Evolutionary conservation across 2,329 filamentous ascomycete genomes (phyloP).

Genomic region (Apiospora rasikravindrae): DNA sequence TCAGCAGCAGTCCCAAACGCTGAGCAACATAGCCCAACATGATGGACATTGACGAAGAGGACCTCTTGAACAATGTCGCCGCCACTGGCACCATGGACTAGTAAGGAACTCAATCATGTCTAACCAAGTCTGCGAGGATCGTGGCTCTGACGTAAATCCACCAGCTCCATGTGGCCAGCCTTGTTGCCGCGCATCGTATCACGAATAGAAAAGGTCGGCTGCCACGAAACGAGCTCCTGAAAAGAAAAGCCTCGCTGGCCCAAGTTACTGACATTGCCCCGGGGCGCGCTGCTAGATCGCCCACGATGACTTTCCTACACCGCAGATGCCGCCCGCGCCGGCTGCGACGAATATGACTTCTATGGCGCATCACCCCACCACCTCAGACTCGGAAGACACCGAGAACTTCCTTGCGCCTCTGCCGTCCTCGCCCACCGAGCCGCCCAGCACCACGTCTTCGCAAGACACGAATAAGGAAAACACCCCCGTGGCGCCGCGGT

Average conservation of each 20-base stretch:
- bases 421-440: slow-evolving; percentile 50
- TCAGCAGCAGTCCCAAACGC: background rate
- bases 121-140: slow-evolving; percentile 18
- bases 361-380: slow-evolving; percentile 41
- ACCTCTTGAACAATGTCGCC: slow-evolving; percentile 53
- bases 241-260: slow-evolving; percentile 15
- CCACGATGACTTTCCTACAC: slow-evolving; percentile 76
- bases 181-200: slow-evolving; percentile 43
- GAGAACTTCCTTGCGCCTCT: slow-evolving; percentile 51
- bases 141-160: slow-evolving; percentile 11
- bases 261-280: slow-evolving; percentile 19
- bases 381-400: slow-evolving; percentile 41
- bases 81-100: slow-evolving; percentile 59
- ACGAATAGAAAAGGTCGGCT: slow-evolving; percentile 57
- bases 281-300: slow-evolving; percentile 63
- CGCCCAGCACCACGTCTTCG: slow-evolving; percentile 45
- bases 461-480: slow-evolving; percentile 75
- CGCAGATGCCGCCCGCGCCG: slow-evolving; percentile 55
- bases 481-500: slow-evolving; percentile 35
- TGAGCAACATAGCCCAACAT: slow-evolving; percentile 30
- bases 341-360: slow-evolving; percentile 25
- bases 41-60: slow-evolving; percentile 65
- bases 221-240: background rate
- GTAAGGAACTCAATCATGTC: slow-evolving; percentile 48
- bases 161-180: slow-evolving; percentile 44